Evolutionary conservation across 441 rosid genomes (phyloP).

Genomic region (Melastoma candidum): DNA sequence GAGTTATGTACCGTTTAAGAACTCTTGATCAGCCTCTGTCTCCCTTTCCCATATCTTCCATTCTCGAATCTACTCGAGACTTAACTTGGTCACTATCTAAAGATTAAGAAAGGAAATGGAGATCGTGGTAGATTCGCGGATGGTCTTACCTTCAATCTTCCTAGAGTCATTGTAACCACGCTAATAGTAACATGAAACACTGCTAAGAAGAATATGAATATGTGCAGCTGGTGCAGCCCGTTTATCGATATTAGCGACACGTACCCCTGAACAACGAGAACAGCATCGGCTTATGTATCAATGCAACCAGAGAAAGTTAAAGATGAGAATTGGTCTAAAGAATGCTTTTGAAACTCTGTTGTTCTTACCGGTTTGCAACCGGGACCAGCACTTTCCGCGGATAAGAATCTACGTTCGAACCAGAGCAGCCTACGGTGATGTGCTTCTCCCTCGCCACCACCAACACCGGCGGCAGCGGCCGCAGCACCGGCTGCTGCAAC

Average conservation of each 20-base stretch:
- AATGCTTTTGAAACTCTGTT: not conserved
- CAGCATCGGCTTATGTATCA: not conserved
- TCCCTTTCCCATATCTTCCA: slow-evolving; percentile 59
- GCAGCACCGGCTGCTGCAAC: not conserved
- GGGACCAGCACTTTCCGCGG: slow-evolving; percentile 10
- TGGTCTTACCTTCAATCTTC: slow-evolving; percentile 63
- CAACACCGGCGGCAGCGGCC: not conserved
- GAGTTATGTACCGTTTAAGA: slow-evolving; percentile 26
- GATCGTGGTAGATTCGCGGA: not conserved
- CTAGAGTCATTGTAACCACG: slow-evolving; percentile 71
- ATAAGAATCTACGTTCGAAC: slow-evolving; percentile 45
- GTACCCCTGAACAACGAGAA: slow-evolving; percentile 10
- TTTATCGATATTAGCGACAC: slow-evolving; percentile 62
- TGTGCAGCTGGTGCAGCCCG: slow-evolving; percentile 85
- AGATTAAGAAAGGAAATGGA: not conserved
- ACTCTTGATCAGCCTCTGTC: slow-evolving; percentile 48
- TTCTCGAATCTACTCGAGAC: slow-evolving; percentile 31
- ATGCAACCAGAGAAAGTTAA: not conserved
- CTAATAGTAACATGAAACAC: slow-evolving; percentile 82
- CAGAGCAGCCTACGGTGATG: slow-evolving; percentile 38
- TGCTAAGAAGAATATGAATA: slow-evolving; percentile 86
- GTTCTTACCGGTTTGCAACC: slow-evolving; percentile 28
- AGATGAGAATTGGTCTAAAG: not conserved
- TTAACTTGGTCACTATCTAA: too few species aligned
- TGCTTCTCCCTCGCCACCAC: slow-evolving; percentile 1